Conservation (phyloP, 257 asterid genomes). For the Ligustrum vulgare region DNA sequence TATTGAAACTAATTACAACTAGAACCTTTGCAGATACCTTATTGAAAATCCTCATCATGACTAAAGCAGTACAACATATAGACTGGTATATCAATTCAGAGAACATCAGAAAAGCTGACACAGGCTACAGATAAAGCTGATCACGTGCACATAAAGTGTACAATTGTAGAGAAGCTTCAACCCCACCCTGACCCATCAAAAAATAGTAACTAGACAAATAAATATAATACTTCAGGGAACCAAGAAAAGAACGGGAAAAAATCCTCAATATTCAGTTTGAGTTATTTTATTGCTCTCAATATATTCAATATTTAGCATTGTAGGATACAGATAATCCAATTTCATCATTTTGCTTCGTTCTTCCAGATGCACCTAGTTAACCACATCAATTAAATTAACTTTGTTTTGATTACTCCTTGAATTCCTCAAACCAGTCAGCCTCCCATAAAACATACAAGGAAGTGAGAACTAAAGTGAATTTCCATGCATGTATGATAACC, state of each 20-base stretch:
- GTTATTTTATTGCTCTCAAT: neutral
- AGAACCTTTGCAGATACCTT: conserved; percentile 14
- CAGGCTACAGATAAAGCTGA: conserved; percentile 10
- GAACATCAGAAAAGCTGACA: conserved; percentile 12
- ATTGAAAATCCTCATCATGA: conserved; percentile 3
- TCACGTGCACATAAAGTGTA: conserved; percentile 6
- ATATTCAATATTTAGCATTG: neutral
- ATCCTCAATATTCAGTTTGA: neutral
- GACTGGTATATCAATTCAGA: conserved; percentile 6
- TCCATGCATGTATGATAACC: neutral
- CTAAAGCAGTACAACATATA: conserved; percentile 9
- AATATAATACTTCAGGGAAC: conserved; percentile 4
- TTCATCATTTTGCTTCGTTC: conserved; percentile 15
- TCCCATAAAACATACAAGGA: neutral
- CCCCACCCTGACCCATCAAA: neutral
- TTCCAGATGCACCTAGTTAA: neutral
- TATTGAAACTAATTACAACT: conserved; percentile 15
- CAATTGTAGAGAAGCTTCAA: conserved; percentile 13
- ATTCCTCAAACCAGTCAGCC: neutral
- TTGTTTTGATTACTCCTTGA: neutral
- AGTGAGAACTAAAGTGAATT: neutral
- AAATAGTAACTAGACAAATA: neutral
- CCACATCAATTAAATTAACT: neutral
- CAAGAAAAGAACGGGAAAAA: conserved; percentile 4
- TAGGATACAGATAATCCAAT: conserved; percentile 10